Conservation (phyloP, 805 yeast species). For the Ogataea polymorpha region DNA sequence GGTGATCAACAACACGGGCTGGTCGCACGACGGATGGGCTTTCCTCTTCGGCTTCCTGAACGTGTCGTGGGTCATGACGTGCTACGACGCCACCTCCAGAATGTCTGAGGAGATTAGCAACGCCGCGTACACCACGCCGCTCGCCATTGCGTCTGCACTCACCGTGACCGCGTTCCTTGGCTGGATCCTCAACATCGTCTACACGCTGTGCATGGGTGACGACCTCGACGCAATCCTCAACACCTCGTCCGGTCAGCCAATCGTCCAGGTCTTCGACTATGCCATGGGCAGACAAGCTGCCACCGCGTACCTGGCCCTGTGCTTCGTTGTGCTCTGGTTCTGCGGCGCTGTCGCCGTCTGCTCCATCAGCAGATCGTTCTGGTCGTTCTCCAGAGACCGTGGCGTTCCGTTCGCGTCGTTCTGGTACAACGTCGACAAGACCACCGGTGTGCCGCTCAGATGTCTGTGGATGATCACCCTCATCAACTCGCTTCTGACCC, state of each 20-base stretch:
- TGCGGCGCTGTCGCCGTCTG: slow-evolving; percentile 51
- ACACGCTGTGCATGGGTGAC: slow-evolving; percentile 43
- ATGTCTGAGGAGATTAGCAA: slow-evolving; percentile 54
- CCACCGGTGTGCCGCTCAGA: slow-evolving; percentile 43
- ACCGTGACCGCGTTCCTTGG: slow-evolving; percentile 48
- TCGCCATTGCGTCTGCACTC: slow-evolving; percentile 56
- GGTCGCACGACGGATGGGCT: slow-evolving; percentile 53
- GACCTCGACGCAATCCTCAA: slow-evolving; percentile 34
- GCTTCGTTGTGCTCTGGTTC: slow-evolving; percentile 49
- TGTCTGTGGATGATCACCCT: slow-evolving; percentile 43
- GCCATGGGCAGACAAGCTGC: slow-evolving; percentile 54
- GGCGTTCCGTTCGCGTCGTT: slow-evolving; percentile 47
- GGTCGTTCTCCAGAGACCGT: slow-evolving; percentile 56
- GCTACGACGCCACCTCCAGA: slow-evolving; percentile 54
- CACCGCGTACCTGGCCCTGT: slow-evolving; percentile 46
- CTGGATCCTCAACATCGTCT: slow-evolving; percentile 46
- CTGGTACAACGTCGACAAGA: slow-evolving; percentile 39
- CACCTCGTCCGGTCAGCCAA: slow-evolving; percentile 44
- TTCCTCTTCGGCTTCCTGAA: slow-evolving; percentile 56
- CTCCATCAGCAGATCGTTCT: slow-evolving; percentile 50
- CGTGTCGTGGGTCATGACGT: slow-evolving; percentile 58
- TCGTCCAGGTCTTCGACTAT: slow-evolving; percentile 49
- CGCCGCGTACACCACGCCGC: slow-evolving; percentile 54
- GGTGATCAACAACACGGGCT: slow-evolving; percentile 46
- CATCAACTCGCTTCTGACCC: slow-evolving; percentile 41